Percentiles rank a stretch among this genome's conserved stretches.
Conservation (phyloP, 108 stramenopile genomes). For the Nitzschia putrida region DNA sequence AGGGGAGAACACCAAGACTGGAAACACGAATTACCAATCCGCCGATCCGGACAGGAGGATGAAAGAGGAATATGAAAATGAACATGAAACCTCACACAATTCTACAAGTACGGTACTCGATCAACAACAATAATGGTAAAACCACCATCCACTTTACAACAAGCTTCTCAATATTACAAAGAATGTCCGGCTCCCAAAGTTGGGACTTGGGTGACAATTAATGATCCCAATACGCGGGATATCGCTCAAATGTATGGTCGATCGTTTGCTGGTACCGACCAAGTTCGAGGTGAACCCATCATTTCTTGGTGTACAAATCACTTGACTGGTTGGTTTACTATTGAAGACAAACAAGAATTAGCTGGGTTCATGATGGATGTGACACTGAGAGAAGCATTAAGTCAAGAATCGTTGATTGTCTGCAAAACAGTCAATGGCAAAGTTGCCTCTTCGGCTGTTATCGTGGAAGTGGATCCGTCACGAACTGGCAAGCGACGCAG, state of each 20-base stretch:
- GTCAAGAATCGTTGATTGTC: not conserved
- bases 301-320: not conserved
- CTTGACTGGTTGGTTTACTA: not conserved
- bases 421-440: not conserved
- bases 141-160: not conserved
- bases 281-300: slow-evolving; percentile 16
- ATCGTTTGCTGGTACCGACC: slow-evolving; percentile 20
- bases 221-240: not conserved
- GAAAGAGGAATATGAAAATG: too few relatives aligned
- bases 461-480: not conserved
- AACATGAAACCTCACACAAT: too few relatives aligned
- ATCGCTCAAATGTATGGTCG: not conserved
- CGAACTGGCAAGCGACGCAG: not conserved
- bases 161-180: not conserved
- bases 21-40: too few relatives aligned
- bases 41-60: too few relatives aligned
- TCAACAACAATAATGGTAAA: too few relatives aligned
- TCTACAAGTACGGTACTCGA: too few relatives aligned
- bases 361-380: not conserved
- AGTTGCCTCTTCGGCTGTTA: slow-evolving; percentile 3
- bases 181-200: not conserved
- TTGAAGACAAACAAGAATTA: slow-evolving; percentile 4
- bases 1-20: too few relatives aligned
- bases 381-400: not conserved
- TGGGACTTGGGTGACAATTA: not conserved